Base-by-base conservation (phyloP, 306 rosid species). In the Pueraria montana region DNA sequence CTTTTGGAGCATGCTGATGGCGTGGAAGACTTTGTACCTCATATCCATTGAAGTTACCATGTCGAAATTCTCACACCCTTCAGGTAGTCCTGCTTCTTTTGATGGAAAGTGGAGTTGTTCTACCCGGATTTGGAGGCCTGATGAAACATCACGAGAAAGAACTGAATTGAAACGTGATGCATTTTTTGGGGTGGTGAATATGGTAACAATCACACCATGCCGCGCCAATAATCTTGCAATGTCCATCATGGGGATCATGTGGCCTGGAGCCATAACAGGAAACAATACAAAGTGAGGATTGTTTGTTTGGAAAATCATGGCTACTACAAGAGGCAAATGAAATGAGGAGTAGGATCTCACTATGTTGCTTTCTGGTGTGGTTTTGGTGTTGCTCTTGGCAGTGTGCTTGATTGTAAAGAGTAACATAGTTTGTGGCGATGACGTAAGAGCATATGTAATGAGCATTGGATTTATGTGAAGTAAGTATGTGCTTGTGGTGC, bases 31-130 rank as follows among this genome's bases (percentile, higher is more conserved):
- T 2, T 6, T 77, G 14, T 0, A 0, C 2, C 21, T 40, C 4
- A 21, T 20, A 0, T 45, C 63, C 2, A 1, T 0, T 18, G 91
- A 78, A 18, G 86, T 61, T 4, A 82, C 3, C 87, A 82, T 85
- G 74, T 92, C 92, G 0, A 87, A 11, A 86, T 27, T 92, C 70
- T 89, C 94, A 42, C 86, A 85, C 2, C 94, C 91, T 5, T 87
- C 71, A 0, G 97, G 93, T 12, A 92, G 63, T 2, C 94, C 94
- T 4, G 30, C 86, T 69, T 84, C 77, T 43, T 73, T 67, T 21
- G 59, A 62, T n/a, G 90, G 90, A 1, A 87, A 78, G 3, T 43
- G 62, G 10, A 87, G 80, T 2, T 79, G 78, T 2, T 61, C 11
- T 12, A 74, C 0, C 13, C 49, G 80, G 67, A 87, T 78, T 59